Evolutionary conservation across 352 stramenopile species (phyloP).

Genomic region (Phytophthora palmivora): DNA sequence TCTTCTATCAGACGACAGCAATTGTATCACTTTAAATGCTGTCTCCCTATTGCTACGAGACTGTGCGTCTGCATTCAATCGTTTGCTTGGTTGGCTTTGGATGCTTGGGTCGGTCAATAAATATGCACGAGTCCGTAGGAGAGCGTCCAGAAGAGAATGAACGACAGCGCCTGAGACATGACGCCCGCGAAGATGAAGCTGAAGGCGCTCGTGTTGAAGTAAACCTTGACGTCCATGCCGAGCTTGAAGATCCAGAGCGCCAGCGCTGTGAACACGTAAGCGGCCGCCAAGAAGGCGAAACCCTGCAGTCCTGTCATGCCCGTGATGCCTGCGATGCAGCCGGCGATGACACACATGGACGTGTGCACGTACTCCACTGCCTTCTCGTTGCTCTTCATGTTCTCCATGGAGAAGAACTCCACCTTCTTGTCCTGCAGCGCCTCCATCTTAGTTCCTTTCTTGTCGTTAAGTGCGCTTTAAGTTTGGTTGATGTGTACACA

Average conservation of each 20-base stretch:
- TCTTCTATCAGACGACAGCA: neutral
- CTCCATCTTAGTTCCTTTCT: slow-evolving; percentile 45
- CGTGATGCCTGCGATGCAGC: slow-evolving; percentile 83
- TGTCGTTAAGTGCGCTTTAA: slow-evolving; percentile 18
- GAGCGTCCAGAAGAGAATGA: slow-evolving; percentile 92
- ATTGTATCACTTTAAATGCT: neutral
- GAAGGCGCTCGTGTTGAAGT: slow-evolving; percentile 79
- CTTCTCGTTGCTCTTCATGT: slow-evolving; percentile 85
- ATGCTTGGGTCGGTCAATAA: slow-evolving; percentile 65
- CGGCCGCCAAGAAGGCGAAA: slow-evolving; percentile 73
- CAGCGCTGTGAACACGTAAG: slow-evolving; percentile 74
- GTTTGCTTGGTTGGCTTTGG: slow-evolving; percentile 2
- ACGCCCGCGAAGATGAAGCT: slow-evolving; percentile 79
- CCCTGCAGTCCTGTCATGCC: slow-evolving; percentile 78
- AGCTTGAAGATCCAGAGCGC: slow-evolving; percentile 81
- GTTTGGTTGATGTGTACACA: neutral
- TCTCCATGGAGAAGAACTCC: slow-evolving; percentile 91
- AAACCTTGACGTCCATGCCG: slow-evolving; percentile 72
- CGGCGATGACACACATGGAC: slow-evolving; percentile 84
- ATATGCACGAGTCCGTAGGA: slow-evolving; percentile 91
- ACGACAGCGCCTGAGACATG: slow-evolving; percentile 81
- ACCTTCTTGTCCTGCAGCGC: slow-evolving; percentile 73
- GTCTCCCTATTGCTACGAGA: neutral
- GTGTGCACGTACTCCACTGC: slow-evolving; percentile 82
- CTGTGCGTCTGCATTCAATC: neutral